Percentiles rank a stretch among this genome's conserved stretches.
These are phyloP conservation scores for Pluteus cervinus DNA, from an alignment of 768 basidiomycete genomes.

Conservation along the genomic window DNA sequence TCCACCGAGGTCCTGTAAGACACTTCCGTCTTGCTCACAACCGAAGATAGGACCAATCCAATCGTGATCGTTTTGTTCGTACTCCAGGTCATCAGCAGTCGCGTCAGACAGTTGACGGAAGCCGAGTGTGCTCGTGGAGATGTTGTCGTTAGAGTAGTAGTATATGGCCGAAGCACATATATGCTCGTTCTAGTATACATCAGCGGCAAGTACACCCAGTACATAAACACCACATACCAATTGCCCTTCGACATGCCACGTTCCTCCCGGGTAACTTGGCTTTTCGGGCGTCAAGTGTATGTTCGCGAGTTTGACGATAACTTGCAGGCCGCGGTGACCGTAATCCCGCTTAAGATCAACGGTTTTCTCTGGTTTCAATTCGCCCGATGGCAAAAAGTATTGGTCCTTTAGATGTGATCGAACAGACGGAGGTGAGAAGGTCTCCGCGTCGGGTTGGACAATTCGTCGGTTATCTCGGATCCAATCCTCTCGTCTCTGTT, in stretches of 20 bases:
- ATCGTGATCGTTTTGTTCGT: constrained; percentile 12
- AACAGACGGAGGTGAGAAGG: constrained; percentile 9
- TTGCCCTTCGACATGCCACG: constrained; percentile 32
- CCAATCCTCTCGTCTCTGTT: constrained; percentile 8
- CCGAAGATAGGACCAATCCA: constrained; percentile 14
- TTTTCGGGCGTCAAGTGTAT: constrained; percentile 30
- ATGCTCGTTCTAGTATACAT: constrained; percentile 15
- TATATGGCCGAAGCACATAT: constrained; percentile 19
- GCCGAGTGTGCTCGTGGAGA: constrained; percentile 18
- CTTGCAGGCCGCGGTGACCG: constrained; percentile 15
- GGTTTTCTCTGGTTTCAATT: constrained; percentile 4
- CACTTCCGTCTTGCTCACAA: constrained; percentile 10
- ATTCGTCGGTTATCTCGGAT: constrained; percentile 4
- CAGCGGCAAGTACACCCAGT: background rate
- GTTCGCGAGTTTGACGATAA: constrained; percentile 26
- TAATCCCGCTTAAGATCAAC: constrained; percentile 10
- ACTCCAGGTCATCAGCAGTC: constrained; percentile 8
- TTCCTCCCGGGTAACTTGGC: constrained; percentile 27
- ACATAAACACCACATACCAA: constrained; percentile 7
- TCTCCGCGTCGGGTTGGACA: constrained; percentile 10
- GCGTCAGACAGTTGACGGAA: constrained; percentile 19
- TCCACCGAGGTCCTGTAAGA: constrained; percentile 16
- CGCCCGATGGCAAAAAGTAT: constrained; percentile 1
- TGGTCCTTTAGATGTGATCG: background rate
- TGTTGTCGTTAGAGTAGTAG: constrained; percentile 22